Base-by-base conservation (phyloP, 2,329 filamentous ascomycete species). In the Fusarium ambrosium region DNA sequence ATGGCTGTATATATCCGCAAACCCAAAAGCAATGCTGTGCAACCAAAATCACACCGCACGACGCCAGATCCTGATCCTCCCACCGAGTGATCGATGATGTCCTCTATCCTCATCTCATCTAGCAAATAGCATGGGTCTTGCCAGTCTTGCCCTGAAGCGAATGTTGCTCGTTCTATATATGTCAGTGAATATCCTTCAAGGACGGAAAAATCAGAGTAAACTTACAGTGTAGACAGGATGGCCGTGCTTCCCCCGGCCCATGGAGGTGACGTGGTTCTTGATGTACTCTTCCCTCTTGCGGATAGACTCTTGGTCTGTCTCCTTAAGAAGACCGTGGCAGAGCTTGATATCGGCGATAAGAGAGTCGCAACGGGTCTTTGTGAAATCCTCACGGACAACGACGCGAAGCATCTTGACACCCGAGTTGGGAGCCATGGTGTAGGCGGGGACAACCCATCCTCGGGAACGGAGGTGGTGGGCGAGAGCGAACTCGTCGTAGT, bases 351-450 rank as follows among this genome's bases (percentile, higher is more conserved):
- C 95, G 29, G 82, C 79, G 70, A 98, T 87, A 37, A 98, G 87
- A 11, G 90, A 87, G 80, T 98, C 95, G 80, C 95, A 97, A 43
- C 95, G 89, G 76, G 88, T 91, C 82, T 93, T 92, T 56, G 91
- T 94, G 78, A 98, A 98, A 84, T 98, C 96, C 84, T 98, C 96
- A 61, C 96, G 91, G 6, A 98, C 94, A 1, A 98, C 96, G 6
- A 98, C 91, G 41, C 96, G 92, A 87, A 98, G 91, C 89, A 98
- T 92, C 89, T 98, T 97, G 80, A 98, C 88, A 74, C 91, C 87
- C 20, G 94, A 95, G 81, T 97, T 89, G 20, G 95, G 95, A 1
- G 96, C 96, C 96, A 98, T 98, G 43, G 95, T 98, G 85, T 98
- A 98, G 0, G 96, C 96, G 0, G 96, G 96, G 0, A 98, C 94